A percentile compares a stretch with the other conserved stretches of the same genome.
Conservation (phyloP, 495 filamentous ascomycete species). For the Podospora anserina region DNA sequence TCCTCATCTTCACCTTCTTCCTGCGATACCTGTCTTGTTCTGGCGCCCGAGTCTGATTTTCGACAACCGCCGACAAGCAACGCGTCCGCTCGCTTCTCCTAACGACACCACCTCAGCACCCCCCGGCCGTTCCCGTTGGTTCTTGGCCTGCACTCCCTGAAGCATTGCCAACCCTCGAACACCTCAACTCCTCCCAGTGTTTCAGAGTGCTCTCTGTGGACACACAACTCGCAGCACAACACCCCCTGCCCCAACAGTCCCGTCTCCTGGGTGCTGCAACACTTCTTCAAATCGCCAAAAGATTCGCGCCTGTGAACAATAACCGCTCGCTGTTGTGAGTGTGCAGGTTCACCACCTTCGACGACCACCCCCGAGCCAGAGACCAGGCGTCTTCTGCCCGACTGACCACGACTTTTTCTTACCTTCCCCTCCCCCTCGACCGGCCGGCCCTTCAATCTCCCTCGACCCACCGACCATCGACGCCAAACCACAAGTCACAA, state of each 20-base stretch:
- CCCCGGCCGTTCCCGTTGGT: background rate
- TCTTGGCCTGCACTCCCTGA: slow-evolving; percentile 6
- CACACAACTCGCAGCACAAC: slow-evolving; percentile 31
- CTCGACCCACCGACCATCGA: slow-evolving; percentile 22
- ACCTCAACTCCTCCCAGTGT: slow-evolving; percentile 43
- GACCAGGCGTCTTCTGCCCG: background rate
- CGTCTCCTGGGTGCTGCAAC: slow-evolving; percentile 14
- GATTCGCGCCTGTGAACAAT: background rate
- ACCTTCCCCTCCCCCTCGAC: background rate
- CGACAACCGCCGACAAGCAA: background rate
- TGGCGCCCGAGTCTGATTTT: background rate
- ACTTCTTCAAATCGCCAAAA: slow-evolving; percentile 3
- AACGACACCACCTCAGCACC: slow-evolving; percentile 6
- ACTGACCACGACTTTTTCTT: background rate
- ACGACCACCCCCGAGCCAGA: background rate
- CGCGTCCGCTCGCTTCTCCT: slow-evolving; percentile 3
- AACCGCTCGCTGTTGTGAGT: background rate
- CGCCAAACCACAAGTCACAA: background rate
- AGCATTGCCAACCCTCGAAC: slow-evolving; percentile 32
- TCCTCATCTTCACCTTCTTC: background rate
- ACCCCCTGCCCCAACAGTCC: slow-evolving; percentile 19
- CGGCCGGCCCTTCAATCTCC: slow-evolving; percentile 16
- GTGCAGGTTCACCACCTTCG: background rate
- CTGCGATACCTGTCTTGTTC: background rate
- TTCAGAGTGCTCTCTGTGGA: slow-evolving; percentile 42